Conservation (phyloP, 306 rosid species). For the Trichosanthes truncata region DNA sequence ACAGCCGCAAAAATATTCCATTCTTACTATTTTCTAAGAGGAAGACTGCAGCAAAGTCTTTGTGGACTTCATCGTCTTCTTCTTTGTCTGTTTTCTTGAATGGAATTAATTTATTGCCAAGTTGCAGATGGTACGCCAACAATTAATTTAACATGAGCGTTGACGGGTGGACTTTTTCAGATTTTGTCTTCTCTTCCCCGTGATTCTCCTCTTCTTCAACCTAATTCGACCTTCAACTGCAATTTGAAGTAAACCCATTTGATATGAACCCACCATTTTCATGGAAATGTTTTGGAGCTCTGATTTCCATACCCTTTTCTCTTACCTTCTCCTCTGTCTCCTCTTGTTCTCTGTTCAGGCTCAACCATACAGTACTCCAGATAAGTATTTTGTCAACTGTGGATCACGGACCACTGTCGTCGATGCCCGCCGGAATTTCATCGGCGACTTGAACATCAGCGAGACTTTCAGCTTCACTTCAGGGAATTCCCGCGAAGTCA, state of each 20-base stretch:
- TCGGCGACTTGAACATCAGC: slow-evolving; percentile 17
- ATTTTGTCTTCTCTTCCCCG: not conserved
- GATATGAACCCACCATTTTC: not conserved
- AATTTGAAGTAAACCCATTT: not conserved
- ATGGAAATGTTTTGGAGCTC: not conserved
- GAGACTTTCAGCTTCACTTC: not conserved
- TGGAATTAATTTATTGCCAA: not conserved
- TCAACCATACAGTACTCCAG: not conserved
- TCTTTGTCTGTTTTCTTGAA: too few relatives aligned
- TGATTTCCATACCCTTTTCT: not conserved
- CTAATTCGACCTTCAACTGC: not conserved
- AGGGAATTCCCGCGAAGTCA: not conserved
- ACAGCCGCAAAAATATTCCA: too few relatives aligned
- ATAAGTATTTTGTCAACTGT: not conserved
- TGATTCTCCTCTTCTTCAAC: not conserved
- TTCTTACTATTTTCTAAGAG: too few relatives aligned
- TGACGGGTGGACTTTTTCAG: not conserved
- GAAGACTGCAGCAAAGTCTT: too few relatives aligned
- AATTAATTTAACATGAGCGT: too few relatives aligned
- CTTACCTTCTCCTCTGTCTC: not conserved
- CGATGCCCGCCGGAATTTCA: slow-evolving; percentile 11
- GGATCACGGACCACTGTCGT: not conserved
- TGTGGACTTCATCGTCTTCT: too few relatives aligned
- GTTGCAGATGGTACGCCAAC: too few relatives aligned
- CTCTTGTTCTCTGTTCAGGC: not conserved